Conservation (phyloP, 1,284 basidiomycete species). For the Apiotrichum veenhuisii region DNA sequence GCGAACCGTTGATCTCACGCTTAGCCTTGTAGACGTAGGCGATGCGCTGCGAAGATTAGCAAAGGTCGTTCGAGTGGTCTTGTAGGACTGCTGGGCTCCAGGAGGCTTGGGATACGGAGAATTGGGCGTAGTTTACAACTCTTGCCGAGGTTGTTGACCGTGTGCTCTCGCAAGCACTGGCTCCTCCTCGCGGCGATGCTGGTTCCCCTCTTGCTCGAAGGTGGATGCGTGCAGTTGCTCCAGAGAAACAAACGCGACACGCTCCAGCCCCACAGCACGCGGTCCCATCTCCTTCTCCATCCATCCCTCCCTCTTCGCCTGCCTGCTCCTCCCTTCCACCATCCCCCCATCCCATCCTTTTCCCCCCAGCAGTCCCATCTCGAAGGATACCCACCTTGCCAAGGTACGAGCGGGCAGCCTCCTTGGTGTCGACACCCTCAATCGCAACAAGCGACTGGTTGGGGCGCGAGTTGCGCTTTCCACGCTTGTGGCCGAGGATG, state of each 20-base stretch:
- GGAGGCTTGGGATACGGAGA: background rate
- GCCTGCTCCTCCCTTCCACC: background rate
- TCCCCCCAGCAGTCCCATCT: conserved; percentile 2
- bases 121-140: no score
- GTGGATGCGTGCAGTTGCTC: no score
- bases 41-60: conserved; percentile 63
- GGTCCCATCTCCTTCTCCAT: background rate
- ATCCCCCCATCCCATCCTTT: background rate
- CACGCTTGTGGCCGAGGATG: conserved; percentile 96
- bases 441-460: conserved; percentile 96
- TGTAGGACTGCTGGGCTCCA: background rate
- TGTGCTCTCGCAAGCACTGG: no score
- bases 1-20: conserved; percentile 84
- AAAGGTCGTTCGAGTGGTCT: background rate
- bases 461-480: conserved; percentile 91
- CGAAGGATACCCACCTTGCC: conserved; percentile 72
- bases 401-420: conserved; percentile 96
- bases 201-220: no score
- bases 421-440: conserved; percentile 89
- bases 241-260: background rate
- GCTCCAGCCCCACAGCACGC: background rate
- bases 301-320: background rate
- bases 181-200: no score
- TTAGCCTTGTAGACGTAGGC: conserved; percentile 98
- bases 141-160: no score